Evolutionary conservation across 1,139 yeast genomes (phyloP), one percentile per base, ranked within the genome.

Genomic region (Geotrichum aggregatum): DNA sequence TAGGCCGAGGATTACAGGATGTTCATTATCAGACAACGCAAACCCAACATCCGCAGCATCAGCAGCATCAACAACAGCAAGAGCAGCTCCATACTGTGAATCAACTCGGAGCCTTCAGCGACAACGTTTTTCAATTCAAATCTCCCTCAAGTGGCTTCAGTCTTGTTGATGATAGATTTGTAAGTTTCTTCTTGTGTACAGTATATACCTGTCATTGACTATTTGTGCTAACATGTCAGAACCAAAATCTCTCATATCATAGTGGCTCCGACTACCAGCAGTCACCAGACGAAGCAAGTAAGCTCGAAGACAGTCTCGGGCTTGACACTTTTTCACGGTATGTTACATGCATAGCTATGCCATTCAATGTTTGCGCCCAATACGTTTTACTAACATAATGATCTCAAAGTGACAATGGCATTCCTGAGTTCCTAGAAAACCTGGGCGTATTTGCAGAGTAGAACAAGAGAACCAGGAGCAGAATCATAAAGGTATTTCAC

Each of bases 401-500:
- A n/a, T n/a, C n/a, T n/a, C 11, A 14, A 6, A 35, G 39, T 5
- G 19, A 16, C 4, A 35, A 40, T 30, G 46, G 19, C 6, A 38
- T 49, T 30, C 52, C 52, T 11, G 49, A 49, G 40, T 49, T 49
- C 40, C 43, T 49, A 2, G 47, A 49, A 30, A 49, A 49, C 28
- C 43, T 49, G 21, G 52, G 52, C 2, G 48, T 49, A 4, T 22
- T 49, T 34, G 28, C 40, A 10, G 51, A 24, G 34, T 43, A 35
- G 38, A 19, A 5, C 8, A 24, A 8, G 5, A 5, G 28, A 8
- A 5, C 28, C 28, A 5, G 8, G 28, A 24, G n/a, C n/a, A n/a
- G n/a, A n/a, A n/a, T n/a, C n/a, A n/a, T n/a, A n/a, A n/a, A n/a
- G n/a, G n/a, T n/a, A n/a, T n/a, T n/a, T n/a, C n/a, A n/a, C n/a